These are phyloP conservation scores for Nigrospora oryzae DNA, from an alignment of 2,329 filamentous ascomycete species.

Conservation along the genomic window DNA sequence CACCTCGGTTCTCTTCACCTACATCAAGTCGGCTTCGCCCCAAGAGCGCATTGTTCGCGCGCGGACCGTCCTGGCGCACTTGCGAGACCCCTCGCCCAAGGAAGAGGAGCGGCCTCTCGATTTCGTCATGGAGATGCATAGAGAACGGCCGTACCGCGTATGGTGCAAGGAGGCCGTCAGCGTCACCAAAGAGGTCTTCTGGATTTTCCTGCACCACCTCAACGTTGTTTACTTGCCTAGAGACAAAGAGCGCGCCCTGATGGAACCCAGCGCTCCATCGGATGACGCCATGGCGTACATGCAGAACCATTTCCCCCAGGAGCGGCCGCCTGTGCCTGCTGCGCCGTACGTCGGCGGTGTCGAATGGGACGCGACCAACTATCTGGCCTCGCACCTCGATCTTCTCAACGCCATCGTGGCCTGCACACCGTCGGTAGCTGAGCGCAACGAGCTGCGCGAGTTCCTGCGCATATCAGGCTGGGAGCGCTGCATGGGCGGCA, in stretches of 20 bases:
- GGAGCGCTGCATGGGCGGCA: constrained; percentile 81
- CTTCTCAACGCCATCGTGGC: constrained; percentile 86
- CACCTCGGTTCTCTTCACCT: constrained; percentile 80
- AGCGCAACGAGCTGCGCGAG: constrained; percentile 70
- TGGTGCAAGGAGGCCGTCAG: constrained; percentile 91
- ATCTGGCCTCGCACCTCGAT: constrained; percentile 85
- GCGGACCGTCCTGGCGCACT: constrained; percentile 64
- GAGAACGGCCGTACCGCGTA: constrained; percentile 77
- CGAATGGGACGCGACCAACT: constrained; percentile 98
- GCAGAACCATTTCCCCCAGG: constrained; percentile 69
- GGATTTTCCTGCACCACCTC: constrained; percentile 94
- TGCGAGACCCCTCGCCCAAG: constrained; percentile 69
- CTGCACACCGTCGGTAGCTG: constrained; percentile 58
- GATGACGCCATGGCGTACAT: constrained; percentile 50
- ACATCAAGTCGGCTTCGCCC: constrained; percentile 61
- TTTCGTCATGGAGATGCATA: constrained; percentile 86
- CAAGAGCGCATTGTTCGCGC: constrained; percentile 61
- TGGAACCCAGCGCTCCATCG: constrained; percentile 12
- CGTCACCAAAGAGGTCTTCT: constrained; percentile 97
- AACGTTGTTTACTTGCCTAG: constrained; percentile 70
- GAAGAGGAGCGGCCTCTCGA: constrained; percentile 70
- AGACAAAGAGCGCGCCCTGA: constrained; percentile 24
- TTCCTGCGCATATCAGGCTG: constrained; percentile 78
- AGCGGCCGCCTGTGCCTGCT: constrained; percentile 82
- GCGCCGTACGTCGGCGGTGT: constrained; percentile 95